Evolutionary conservation across 2,329 filamentous ascomycete species (phyloP).

Genomic region (Calonectria henricotiae): DNA sequence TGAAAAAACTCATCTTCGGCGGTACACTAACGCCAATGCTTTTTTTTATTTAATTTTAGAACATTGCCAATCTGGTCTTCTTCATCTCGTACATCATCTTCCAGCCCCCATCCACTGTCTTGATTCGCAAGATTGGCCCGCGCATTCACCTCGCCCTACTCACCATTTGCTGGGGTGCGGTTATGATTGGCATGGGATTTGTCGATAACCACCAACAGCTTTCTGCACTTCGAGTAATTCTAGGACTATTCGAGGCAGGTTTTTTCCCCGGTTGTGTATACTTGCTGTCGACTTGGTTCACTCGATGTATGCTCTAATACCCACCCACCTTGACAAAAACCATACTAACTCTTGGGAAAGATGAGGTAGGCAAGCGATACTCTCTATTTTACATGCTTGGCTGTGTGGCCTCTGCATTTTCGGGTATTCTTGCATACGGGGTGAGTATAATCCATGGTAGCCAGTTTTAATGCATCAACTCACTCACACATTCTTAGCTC

Average conservation of each 20-base stretch:
- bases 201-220: constrained; percentile 68
- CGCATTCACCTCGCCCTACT: constrained; percentile 71
- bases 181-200: constrained; percentile 79
- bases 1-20: neutral
- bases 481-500: constrained; percentile 56
- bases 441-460: constrained; percentile 59
- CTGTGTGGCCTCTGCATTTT: constrained; percentile 76
- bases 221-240: constrained; percentile 70
- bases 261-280: constrained; percentile 83
- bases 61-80: constrained; percentile 81
- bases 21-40: constrained; percentile 23
- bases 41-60: constrained; percentile 54
- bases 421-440: constrained; percentile 80
- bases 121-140: constrained; percentile 78
- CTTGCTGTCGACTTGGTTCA: constrained; percentile 83
- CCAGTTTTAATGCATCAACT: neutral
- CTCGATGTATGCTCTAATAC: constrained; percentile 60
- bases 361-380: constrained; percentile 80
- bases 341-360: neutral
- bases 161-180: constrained; percentile 72
- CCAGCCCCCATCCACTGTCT: constrained; percentile 79
- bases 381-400: constrained; percentile 80
- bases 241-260: constrained; percentile 79
- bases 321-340: no score
- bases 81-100: constrained; percentile 82